phyloP scores from a whole-genome alignment of 768 basidiomycete species.

The Pleurotus tuoliensis region DNA sequence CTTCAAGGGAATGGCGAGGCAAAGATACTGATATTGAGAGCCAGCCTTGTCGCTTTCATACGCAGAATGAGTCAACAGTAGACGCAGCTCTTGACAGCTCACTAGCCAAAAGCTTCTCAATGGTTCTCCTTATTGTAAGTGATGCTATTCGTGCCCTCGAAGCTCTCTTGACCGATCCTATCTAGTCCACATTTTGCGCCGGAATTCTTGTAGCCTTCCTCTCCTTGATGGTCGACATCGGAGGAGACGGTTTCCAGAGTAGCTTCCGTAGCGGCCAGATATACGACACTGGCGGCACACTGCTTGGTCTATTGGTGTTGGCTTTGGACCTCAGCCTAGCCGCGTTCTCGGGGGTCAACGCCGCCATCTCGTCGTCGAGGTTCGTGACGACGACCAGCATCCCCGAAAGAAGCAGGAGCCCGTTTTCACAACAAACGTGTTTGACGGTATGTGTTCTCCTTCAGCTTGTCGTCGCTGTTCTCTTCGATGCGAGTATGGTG shows the following conservation, averaged over 20 bases:
- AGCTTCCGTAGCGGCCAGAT: not conserved
- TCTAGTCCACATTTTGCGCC: not conserved
- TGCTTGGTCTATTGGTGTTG: not conserved
- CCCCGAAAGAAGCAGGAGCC: not conserved
- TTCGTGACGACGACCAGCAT: not conserved
- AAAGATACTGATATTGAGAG: no score
- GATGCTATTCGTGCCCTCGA: no score
- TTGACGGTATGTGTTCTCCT: not conserved
- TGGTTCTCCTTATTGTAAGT: conserved; percentile 1
- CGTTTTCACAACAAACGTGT: not conserved
- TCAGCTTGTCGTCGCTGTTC: not conserved
- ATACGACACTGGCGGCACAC: not conserved
- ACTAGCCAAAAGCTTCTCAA: not conserved
- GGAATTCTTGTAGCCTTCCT: conserved; percentile 28
- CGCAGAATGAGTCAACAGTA: no score
- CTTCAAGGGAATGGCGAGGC: no score
- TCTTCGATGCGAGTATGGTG: not conserved
- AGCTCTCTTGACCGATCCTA: not conserved
- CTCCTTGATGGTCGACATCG: not conserved
- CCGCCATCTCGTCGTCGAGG: not conserved
- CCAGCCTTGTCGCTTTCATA: no score
- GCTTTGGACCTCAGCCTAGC: not conserved
- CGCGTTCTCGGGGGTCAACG: not conserved
- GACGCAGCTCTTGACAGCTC: not conserved
- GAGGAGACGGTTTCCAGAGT: not conserved